phyloP scores from a whole-genome alignment of 2,329 filamentous ascomycete species.

The Hypocrella siamensis region DNA sequence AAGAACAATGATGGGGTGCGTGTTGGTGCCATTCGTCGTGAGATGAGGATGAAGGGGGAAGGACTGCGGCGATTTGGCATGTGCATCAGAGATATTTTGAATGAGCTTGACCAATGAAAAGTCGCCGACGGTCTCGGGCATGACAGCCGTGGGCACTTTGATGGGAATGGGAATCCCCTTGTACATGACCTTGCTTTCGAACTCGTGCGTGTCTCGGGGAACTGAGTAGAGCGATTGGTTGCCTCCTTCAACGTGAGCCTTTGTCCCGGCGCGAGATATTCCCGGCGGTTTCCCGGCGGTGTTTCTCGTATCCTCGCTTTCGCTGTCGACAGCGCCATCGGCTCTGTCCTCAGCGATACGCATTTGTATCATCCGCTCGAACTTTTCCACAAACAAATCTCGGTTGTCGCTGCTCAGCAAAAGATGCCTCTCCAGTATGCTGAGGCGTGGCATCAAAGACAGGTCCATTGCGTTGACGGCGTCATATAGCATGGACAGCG shows the following conservation, averaged over 20 bases:
- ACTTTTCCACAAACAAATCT: conserved; percentile 95
- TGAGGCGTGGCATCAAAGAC: conserved; percentile 78
- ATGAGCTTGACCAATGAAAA: conserved; percentile 97
- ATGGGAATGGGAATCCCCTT: conserved; percentile 94
- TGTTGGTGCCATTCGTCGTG: conserved; percentile 77
- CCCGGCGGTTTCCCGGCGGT: conserved; percentile 29
- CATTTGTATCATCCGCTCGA: conserved; percentile 83
- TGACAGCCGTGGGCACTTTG: conserved; percentile 85
- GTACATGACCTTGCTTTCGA: conserved; percentile 89
- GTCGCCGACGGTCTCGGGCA: conserved; percentile 91
- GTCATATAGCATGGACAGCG: conserved; percentile 74
- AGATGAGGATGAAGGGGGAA: conserved; percentile 82
- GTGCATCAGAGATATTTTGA: conserved; percentile 75
- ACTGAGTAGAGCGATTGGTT: conserved; percentile 50
- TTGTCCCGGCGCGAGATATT: conserved; percentile 45
- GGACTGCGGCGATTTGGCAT: conserved; percentile 67
- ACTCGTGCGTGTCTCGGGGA: conserved; percentile 92
- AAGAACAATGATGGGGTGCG: conserved; percentile 88
- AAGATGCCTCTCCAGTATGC: conserved; percentile 68
- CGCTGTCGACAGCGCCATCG: conserved; percentile 21
- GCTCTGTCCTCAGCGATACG: conserved; percentile 51
- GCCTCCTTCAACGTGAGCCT: conserved; percentile 43
- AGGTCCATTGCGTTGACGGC: conserved; percentile 95
- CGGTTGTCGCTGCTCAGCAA: conserved; percentile 84
- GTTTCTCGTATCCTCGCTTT: conserved; percentile 28